A percentile compares a stretch with the other conserved stretches of the same genome.
These are phyloP conservation scores for Alternaria metachromatica DNA, from an alignment of 2,329 filamentous ascomycete species.

Conservation along the genomic window DNA sequence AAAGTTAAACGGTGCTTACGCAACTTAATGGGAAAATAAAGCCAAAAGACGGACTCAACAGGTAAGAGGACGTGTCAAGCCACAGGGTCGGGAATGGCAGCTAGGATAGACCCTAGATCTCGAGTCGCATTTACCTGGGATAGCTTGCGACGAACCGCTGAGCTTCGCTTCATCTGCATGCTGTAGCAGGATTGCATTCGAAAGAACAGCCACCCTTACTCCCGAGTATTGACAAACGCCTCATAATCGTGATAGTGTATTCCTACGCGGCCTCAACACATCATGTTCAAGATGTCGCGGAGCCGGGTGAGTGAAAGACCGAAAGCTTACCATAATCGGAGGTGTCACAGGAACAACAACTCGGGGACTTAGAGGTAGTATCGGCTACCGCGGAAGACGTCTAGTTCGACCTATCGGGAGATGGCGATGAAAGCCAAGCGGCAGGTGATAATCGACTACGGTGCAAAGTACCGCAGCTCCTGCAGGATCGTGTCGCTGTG, in stretches of 20 bases:
- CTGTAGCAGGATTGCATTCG: constrained; percentile 3
- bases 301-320: constrained; percentile 19
- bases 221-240: not conserved
- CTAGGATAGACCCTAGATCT: constrained; percentile 2
- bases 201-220: constrained; percentile 7
- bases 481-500: not conserved
- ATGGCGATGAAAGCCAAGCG: constrained; percentile 7
- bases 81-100: not conserved
- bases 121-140: constrained; percentile 12
- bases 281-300: constrained; percentile 11
- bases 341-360: constrained; percentile 16
- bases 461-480: constrained; percentile 4
- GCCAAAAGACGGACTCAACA: not conserved
- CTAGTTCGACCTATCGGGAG: constrained; percentile 5
- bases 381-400: constrained; percentile 11
- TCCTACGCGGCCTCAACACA: not conserved
- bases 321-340: constrained; percentile 14
- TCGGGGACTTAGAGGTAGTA: constrained; percentile 10
- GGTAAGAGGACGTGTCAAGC: not conserved
- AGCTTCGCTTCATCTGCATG: not conserved
- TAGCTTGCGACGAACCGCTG: constrained; percentile 4
- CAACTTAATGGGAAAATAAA: not conserved
- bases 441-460: not conserved
- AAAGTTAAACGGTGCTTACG: not conserved
- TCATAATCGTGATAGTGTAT: not conserved